Base-by-base conservation (phyloP, 805 yeast species). In the Nematodospora valgi region DNA sequence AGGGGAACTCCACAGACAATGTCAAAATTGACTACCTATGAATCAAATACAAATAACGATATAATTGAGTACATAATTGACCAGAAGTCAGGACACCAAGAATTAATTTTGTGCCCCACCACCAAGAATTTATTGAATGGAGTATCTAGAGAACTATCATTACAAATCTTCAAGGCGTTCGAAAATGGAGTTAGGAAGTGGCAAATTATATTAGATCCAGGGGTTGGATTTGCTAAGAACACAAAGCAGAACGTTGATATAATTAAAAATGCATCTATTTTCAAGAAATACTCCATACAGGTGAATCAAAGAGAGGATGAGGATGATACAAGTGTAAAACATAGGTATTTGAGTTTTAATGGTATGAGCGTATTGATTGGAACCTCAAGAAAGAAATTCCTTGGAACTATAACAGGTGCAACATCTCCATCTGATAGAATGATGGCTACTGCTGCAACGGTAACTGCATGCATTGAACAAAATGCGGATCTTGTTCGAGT, bases 171-270 rank as follows among this genome's bases (percentile, higher is more conserved):
- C 0, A 68, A 62, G 36, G 95, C 95, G 9, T 59, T 74, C 28
- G 48, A 46, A 1, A 62, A 56, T 0, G 96, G 96, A 4, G 77
- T 91, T 1, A 68, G 71, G 39, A 78, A 91, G 57, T 93, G 96
- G 96, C 98, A 93, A 59, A 64, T 93, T 3, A 78, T 93, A 12
- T 51, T 88, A 4, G 99, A 93, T 54, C 98, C 99, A 0, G 98
- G 98, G 2, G 61, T 93, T 27, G 98, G 99, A 2, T 93, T 93
- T 59, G 97, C 98, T n/a, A 93, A 93, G 56, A 72, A 70, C 35
- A 48, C 72, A n/a, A 45, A 54, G 6, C 95, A 89, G 51, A 91
- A 89, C 55, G 45, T 89, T 21, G 70, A 70, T 15, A 48, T 87
- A 1, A 69, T 93, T 19, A 72, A 77, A 41, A 68, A 76, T 69